Conservation (phyloP, 2,329 filamentous ascomycete species). For the Microcyclospora tardicrescens region DNA sequence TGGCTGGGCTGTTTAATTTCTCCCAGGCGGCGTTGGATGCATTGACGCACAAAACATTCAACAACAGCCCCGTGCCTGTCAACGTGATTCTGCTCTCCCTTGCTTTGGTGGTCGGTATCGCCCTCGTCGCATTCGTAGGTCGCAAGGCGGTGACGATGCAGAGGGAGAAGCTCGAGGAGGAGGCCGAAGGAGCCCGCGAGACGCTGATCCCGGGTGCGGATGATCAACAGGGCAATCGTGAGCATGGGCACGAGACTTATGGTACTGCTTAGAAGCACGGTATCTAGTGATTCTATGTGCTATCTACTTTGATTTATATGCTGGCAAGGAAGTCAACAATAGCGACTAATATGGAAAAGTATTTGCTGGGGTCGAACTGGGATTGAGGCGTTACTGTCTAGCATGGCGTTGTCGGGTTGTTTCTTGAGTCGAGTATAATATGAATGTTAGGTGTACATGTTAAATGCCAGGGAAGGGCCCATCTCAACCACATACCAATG, state of each 20-base stretch:
- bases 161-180: conserved; percentile 27
- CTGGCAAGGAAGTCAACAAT: too few relatives aligned
- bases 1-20: conserved; percentile 75
- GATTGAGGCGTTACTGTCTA: too few relatives aligned
- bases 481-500: too few relatives aligned
- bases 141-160: conserved; percentile 34
- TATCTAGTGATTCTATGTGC: too few relatives aligned
- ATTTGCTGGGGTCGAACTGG: too few relatives aligned
- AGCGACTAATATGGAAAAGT: too few relatives aligned
- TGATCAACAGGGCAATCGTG: conserved; percentile 10
- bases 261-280: conserved; percentile 10
- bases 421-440: too few relatives aligned
- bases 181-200: conserved; percentile 33
- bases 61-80: conserved; percentile 61
- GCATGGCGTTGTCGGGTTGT: too few relatives aligned
- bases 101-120: conserved; percentile 51
- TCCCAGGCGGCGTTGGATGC: conserved; percentile 68
- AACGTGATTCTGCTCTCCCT: conserved; percentile 54
- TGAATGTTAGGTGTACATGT: too few relatives aligned
- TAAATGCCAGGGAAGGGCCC: too few relatives aligned
- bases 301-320: too few relatives aligned
- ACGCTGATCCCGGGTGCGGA: conserved; percentile 25
- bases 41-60: conserved; percentile 59
- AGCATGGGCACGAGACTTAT: conserved; percentile 19
- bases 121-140: conserved; percentile 55